phyloP scores from a whole-genome alignment of 805 yeast genomes.

The Metschnikowia bowlesiae region DNA sequence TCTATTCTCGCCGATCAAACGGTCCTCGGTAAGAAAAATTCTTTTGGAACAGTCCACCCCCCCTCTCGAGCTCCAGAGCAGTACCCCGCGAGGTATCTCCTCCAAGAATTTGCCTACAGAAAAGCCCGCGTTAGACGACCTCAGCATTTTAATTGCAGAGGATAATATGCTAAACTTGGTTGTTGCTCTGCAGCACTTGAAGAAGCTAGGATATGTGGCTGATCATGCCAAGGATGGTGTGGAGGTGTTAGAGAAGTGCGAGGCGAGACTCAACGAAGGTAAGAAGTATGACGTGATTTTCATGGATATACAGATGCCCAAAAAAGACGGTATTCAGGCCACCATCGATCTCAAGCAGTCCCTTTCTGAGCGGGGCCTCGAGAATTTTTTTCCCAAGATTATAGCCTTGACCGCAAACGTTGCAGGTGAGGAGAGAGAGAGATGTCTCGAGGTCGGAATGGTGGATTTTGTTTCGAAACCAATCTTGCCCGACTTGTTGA shows the following conservation, averaged over 20 bases:
- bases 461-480: slow-evolving; percentile 51
- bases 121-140: slow-evolving; percentile 26
- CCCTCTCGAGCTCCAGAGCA: neutral
- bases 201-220: slow-evolving; percentile 46
- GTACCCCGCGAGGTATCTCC: neutral
- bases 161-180: slow-evolving; percentile 49
- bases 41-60: slow-evolving; percentile 5
- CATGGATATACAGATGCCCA: slow-evolving; percentile 56
- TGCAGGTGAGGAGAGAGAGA: slow-evolving; percentile 48
- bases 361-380: slow-evolving; percentile 21
- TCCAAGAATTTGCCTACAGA: neutral
- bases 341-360: slow-evolving; percentile 34
- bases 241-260: slow-evolving; percentile 37
- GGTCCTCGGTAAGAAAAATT: slow-evolving; percentile 19
- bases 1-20: slow-evolving; percentile 27
- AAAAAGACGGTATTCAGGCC: slow-evolving; percentile 54
- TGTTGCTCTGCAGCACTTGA: slow-evolving; percentile 48
- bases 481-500: slow-evolving; percentile 43
- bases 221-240: slow-evolving; percentile 52
- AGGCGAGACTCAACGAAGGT: slow-evolving; percentile 20
- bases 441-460: slow-evolving; percentile 49
- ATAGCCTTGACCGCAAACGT: slow-evolving; percentile 52
- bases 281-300: slow-evolving; percentile 47
- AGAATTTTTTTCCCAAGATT: slow-evolving; percentile 29
- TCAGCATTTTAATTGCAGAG: slow-evolving; percentile 50